Base-by-base conservation (phyloP, 176 grass and related monocot species). In the Oryza australiensis region DNA sequence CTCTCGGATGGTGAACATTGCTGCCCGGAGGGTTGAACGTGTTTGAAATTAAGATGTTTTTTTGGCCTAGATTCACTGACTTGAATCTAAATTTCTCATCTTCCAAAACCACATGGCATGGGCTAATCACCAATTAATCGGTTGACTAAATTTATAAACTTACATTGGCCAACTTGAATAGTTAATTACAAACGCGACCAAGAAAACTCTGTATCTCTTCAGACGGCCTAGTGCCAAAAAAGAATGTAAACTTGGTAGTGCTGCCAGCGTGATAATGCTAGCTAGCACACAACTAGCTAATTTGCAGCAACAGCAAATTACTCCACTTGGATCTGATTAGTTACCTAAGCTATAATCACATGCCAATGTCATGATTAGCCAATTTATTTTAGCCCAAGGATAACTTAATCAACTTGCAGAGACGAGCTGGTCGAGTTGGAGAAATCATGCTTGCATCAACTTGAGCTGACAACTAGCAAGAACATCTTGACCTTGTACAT, bases 71-170 rank as follows among this genome's bases (percentile, higher is more conserved):
- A 89, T 80, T 76, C 38, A 40, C 63, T 7, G 5, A 26, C 29
- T 64, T 84, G 26, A 18, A 75, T 75, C 29, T 41, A 70, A 74
- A 76, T 37, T 85, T 49, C 40, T 53, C 42, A 75, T 53, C 41
- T 76, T 57, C 64, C 77, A 26, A 89, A 78, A 85, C 67, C 87
- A 81, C 82, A 89, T 85, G 87, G 70, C 82, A 89, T 85, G 87
- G 70, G 70, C 71, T 53, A 85, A 65, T 81, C 63, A 76, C 41
- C 53, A 68, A 49, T 26, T 70, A 64, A 22, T 55, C 41, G 64
- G 65, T 85, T 70, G 77, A 81, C 72, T 43, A 66, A n/a, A 59
- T 77, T 20, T 45, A 49, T 81, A 76, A 78, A 69, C 40, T 37
- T 80, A 85, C 71, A 64, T 65, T 71, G 82, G 66, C 64, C 87